A percentile compares a stretch with the other conserved stretches of the same genome.
Evolutionary conservation across 805 yeast genomes (phyloP).

Genomic region (Starmerella sp.): DNA sequence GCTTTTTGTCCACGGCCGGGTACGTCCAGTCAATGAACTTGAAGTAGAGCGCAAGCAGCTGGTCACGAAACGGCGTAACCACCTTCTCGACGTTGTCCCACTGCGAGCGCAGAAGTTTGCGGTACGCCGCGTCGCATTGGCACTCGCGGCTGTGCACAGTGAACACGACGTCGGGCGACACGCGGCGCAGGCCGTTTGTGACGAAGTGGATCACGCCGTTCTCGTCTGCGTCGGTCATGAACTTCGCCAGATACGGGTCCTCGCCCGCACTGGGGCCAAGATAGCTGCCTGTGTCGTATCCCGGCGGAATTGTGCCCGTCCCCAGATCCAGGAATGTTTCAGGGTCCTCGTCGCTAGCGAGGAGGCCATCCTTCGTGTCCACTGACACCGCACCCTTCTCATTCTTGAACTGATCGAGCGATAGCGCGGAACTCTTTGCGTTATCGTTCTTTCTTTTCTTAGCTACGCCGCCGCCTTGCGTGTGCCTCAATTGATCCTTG

Average conservation of each 20-base stretch:
- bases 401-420: too few species aligned
- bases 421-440: background rate
- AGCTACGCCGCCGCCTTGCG: background rate
- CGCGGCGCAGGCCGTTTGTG: conserved; percentile 24
- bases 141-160: conserved; percentile 15
- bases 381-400: background rate
- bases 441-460: background rate
- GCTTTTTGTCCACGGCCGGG: conserved; percentile 28
- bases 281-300: conserved; percentile 22
- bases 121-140: conserved; percentile 23
- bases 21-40: conserved; percentile 28
- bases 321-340: conserved; percentile 7
- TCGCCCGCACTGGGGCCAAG: conserved; percentile 28
- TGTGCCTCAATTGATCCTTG: background rate
- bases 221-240: conserved; percentile 13
- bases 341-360: background rate
- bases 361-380: background rate
- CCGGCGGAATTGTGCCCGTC: conserved; percentile 20
- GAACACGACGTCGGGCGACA: conserved; percentile 11
- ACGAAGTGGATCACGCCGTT: conserved; percentile 23
- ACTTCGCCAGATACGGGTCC: conserved; percentile 27
- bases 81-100: conserved; percentile 9
- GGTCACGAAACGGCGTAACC: conserved; percentile 21
- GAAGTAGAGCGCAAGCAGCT: conserved; percentile 28
- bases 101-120: conserved; percentile 16